phyloP scores from a whole-genome alignment of 139 green algal species.

The Micractinium sp. region DNA sequence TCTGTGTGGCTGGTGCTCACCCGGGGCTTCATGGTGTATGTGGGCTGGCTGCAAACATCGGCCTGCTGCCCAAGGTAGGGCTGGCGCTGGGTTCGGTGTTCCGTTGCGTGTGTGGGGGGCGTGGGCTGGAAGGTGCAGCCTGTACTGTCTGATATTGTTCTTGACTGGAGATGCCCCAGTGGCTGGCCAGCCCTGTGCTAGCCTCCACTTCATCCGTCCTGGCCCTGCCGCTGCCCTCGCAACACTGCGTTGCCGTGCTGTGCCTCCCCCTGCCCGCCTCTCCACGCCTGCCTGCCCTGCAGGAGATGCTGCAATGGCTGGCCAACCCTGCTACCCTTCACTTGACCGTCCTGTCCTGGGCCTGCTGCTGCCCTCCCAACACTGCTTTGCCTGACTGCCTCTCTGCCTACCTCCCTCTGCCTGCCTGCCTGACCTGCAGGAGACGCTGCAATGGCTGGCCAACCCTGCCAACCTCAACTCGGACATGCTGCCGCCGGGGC shows the following conservation, averaged over 20 bases:
- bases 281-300: too few species aligned
- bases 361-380: neutral
- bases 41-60: conserved; percentile 83
- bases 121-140: neutral
- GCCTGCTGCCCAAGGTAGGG: conserved; percentile 72
- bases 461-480: conserved; percentile 72
- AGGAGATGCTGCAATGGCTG: conserved; percentile 81
- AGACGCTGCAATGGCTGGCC: conserved; percentile 83
- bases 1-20: neutral
- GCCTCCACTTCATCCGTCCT: too few species aligned
- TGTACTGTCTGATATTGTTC: too few species aligned
- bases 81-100: neutral
- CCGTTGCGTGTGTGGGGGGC: too few species aligned
- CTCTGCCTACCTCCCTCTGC: neutral
- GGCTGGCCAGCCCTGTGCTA: neutral
- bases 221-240: neutral
- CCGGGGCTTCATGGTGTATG: too few species aligned
- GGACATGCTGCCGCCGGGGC: conserved; percentile 67
- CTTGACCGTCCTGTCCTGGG: too few species aligned
- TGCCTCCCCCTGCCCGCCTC: too few species aligned
- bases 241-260: too few species aligned
- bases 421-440: conserved; percentile 34
- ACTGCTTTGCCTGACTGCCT: neutral
- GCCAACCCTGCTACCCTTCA: conserved; percentile 48
- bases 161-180: too few species aligned